Evolutionary conservation across 2,329 filamentous ascomycete genomes (phyloP).

Genomic region (Talaromyces sp.): DNA sequence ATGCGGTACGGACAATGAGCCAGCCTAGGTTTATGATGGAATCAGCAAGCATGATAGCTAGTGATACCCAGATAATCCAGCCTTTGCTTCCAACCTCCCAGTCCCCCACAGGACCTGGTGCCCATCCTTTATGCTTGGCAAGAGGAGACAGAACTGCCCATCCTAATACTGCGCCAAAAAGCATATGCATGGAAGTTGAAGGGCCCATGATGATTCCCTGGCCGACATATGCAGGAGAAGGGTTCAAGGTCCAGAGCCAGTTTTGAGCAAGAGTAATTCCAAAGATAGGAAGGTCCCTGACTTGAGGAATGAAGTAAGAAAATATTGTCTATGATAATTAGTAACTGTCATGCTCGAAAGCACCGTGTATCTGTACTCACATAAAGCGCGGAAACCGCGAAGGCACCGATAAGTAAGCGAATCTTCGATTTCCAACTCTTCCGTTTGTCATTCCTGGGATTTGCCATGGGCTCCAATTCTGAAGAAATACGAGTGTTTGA

Average conservation of each 20-base stretch:
- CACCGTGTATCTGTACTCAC: constrained; percentile 24
- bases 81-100: constrained; percentile 94
- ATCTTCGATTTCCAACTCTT: constrained; percentile 60
- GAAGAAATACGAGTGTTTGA: background rate
- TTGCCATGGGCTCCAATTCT: constrained; percentile 29
- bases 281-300: constrained; percentile 83
- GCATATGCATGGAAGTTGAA: constrained; percentile 91
- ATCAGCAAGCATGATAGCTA: constrained; percentile 95
- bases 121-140: constrained; percentile 82
- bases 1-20: constrained; percentile 61
- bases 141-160: constrained; percentile 89
- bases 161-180: constrained; percentile 79
- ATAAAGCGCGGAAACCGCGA: constrained; percentile 53
- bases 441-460: constrained; percentile 29
- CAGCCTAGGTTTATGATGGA: constrained; percentile 82
- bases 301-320: constrained; percentile 82
- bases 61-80: constrained; percentile 96
- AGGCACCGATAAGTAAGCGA: constrained; percentile 54
- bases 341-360: constrained; percentile 4
- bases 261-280: constrained; percentile 65
- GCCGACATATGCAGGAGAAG: constrained; percentile 92
- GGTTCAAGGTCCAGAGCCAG: constrained; percentile 96
- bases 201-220: constrained; percentile 99
- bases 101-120: constrained; percentile 75
- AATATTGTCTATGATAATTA: constrained; percentile 59